Base-by-base conservation (phyloP, 805 yeast genomes). In the Jamesozyma piceae region DNA sequence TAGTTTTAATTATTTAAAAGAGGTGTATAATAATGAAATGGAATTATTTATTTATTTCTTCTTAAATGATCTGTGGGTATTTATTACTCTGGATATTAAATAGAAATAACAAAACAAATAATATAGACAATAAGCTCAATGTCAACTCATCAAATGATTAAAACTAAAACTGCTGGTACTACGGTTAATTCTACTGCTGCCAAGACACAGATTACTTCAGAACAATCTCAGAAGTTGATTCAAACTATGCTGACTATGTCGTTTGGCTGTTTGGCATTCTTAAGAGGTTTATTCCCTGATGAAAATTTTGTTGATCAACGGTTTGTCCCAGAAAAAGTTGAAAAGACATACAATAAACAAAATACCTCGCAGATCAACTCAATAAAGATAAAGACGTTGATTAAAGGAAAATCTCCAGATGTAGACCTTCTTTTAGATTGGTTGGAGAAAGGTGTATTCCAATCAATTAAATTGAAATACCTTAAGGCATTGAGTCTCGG, bases 251-350 rank as follows among this genome's bases (percentile, higher is more conserved):
- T 77, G 15, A 57, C 67, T 0, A 73, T 75, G 68, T 68, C 80
- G 0, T 64, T 78, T 49, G 78, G 82, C 1, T 75, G 82, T 50
- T 60, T 78, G 22, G 71, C 79, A 2, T 78, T 68, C 49, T 57
- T 78, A 14, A 63, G 83, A 44, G 78, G 79, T 1, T 58, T 78
- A 18, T 78, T 78, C 46, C 74, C 74, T 6, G 81, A 78, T 46
- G 73, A 68, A 11, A 67, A 65, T 50, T 78, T 74, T 53, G 63
- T 63, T 22, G 80, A 77, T 49, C 71, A 68, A 43, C 54, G 64
- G 30, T 72, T 72, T 53, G 65, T 66, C 3, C 70, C 71, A 1
- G 61, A 57, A 18, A 63, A 63, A 37, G 57, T 57, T 28, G 61
- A 57, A 22, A 49, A 49, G 20, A 52, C 50, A 35, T 60, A 60